Base-by-base conservation (phyloP, 805 yeast genomes). In the Starmerella geochares region DNA sequence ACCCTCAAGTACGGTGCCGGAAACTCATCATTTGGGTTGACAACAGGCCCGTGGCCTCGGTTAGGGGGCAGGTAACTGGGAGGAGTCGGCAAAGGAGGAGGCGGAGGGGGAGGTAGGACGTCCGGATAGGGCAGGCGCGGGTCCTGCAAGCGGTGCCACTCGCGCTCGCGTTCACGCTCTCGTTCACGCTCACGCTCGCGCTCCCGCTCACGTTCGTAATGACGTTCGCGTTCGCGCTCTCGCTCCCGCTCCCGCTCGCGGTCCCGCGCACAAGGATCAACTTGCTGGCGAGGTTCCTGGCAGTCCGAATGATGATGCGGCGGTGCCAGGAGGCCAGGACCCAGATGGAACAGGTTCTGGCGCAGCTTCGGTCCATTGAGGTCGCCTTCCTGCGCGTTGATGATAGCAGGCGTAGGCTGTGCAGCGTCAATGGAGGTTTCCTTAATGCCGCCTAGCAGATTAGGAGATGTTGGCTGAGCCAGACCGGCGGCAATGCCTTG, bases 281-380 rank as follows among this genome's bases (percentile, higher is more conserved):
- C 16, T 6, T 19, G 37, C 21, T 19, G 13, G 21, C 17, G 35
- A 14, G 17, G 7, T 5, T 31, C 35, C 6, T 31, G n/a, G 17
- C 17, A n/a, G 17, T 27, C 8, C 29, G n/a, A 14, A 31, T 31
- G 16, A n/a, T 33, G 20, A 8, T 33, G 37, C 37, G 19, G 37
- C 7, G 4, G 37, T 16, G 37, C 35, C 35, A 47, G 51, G 17
- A 47, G 49, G 31, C 46, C 51, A 8, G 49, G 19, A 2, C 53
- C 54, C 24, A 53, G 47, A 47, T 44, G 53, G 11, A 54, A 48
- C 46, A 53, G 10, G 28, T 54, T 52, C 48, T 54, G 48, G 21
- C 57, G 55, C 23, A 47, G 37, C 17, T 6, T n/a, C 13, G 55
- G 51, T 3, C 55, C 55, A 16, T 38, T 47, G n/a, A 47, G 23